Conservation (phyloP, 169 alveolate species). For the Cryptosporidium viatorum region DNA sequence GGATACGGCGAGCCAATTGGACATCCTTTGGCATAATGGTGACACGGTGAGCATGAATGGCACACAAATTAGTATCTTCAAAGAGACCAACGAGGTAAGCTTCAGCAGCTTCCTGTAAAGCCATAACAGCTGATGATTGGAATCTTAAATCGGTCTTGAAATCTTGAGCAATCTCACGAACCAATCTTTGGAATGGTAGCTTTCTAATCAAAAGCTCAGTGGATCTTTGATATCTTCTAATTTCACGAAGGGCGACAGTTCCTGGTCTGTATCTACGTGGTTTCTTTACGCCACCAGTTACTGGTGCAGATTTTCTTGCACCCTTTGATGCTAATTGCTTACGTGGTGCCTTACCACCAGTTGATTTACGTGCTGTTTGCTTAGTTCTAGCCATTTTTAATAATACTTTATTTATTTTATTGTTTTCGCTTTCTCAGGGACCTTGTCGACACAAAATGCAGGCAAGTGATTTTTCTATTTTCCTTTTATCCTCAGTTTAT, state of each 20-base stretch:
- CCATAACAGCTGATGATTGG: constrained; percentile 98
- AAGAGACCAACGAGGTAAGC: constrained; percentile 98
- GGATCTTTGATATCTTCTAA: constrained; percentile 96
- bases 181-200: constrained; percentile 98
- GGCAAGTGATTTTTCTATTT: constrained; percentile 54
- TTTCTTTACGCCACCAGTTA: constrained; percentile 92
- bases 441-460: constrained; percentile 77
- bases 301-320: constrained; percentile 95
- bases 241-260: constrained; percentile 98
- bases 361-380: constrained; percentile 97
- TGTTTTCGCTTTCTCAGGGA: constrained; percentile 66
- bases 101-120: constrained; percentile 98
- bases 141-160: constrained; percentile 98
- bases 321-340: constrained; percentile 96
- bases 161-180: constrained; percentile 96
- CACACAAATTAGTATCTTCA: constrained; percentile 99
- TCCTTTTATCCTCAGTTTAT: background rate
- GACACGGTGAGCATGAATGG: constrained; percentile 99
- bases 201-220: constrained; percentile 97
- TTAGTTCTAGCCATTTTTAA: constrained; percentile 95
- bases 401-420: constrained; percentile 12
- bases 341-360: constrained; percentile 97
- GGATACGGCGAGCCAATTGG: constrained; percentile 98
- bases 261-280: constrained; percentile 98
- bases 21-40: constrained; percentile 99